phyloP scores from a whole-genome alignment of 257 asterid genomes.

The Parsonsia alboflavescens region DNA sequence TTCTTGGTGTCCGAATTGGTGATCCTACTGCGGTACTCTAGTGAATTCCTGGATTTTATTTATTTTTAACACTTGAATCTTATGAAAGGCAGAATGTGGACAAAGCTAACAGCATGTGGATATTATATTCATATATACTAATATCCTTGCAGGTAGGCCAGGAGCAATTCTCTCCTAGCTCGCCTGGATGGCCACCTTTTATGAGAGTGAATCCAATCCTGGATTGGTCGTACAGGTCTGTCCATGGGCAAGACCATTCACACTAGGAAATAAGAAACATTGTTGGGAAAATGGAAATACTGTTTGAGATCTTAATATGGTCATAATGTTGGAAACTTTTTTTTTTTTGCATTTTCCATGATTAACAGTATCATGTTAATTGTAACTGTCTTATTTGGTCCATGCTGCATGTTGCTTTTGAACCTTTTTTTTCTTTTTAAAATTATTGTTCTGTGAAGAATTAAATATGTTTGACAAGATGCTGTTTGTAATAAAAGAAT shows the following conservation, averaged over 20 bases:
- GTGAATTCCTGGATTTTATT: slow-evolving; percentile 10
- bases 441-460: not conserved
- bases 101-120: not conserved
- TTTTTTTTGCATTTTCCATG: not conserved
- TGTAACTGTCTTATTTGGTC: not conserved
- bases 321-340: not conserved
- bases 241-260: slow-evolving; percentile 5
- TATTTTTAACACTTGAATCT: not conserved
- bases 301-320: not conserved
- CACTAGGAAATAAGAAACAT: not conserved
- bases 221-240: slow-evolving; percentile 96
- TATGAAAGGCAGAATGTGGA: not conserved
- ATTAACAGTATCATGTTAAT: not conserved
- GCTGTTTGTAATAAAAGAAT: not conserved
- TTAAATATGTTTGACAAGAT: not conserved
- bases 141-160: slow-evolving; percentile 72
- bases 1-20: slow-evolving; percentile 91
- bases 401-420: no score
- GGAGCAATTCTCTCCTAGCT: slow-evolving; percentile 93
- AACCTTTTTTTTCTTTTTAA: no score
- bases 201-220: slow-evolving; percentile 97
- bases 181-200: slow-evolving; percentile 95
- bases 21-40: slow-evolving; percentile 85
- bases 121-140: slow-evolving; percentile 1
- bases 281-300: not conserved